phyloP scores from a whole-genome alignment of 768 basidiomycete species.

The Podaxis sp. region DNA sequence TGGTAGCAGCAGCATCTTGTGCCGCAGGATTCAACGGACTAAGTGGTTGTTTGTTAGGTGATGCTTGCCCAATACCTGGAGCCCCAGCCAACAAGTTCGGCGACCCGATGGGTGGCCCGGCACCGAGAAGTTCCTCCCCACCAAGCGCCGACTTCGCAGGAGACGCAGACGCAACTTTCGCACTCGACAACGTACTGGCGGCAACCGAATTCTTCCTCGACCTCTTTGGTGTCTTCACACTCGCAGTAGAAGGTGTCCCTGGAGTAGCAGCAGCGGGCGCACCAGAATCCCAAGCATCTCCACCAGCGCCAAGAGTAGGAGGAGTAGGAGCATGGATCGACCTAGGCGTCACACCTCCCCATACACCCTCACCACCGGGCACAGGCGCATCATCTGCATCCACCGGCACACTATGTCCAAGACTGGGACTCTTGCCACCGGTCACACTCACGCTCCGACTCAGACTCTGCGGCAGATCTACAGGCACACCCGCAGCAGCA shows the following conservation, averaged over 20 bases:
- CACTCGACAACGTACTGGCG: constrained; percentile 20
- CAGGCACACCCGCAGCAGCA: background rate
- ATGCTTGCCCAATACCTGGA: constrained; percentile 22
- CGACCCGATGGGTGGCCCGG: background rate
- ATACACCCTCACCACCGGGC: background rate
- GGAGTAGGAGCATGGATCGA: constrained; percentile 2
- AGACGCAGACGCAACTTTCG: constrained; percentile 26
- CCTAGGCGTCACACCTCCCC: constrained; percentile 1
- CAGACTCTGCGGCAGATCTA: background rate
- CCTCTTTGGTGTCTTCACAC: constrained; percentile 5
- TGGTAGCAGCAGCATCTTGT: constrained; percentile 20
- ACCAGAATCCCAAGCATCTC: background rate
- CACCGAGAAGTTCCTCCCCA: constrained; percentile 19
- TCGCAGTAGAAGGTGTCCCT: background rate
- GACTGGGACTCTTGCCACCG: background rate
- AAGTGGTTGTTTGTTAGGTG: constrained; percentile 21
- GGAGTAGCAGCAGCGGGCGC: background rate
- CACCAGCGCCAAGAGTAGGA: background rate
- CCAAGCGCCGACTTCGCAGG: constrained; percentile 23
- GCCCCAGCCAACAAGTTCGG: constrained; percentile 19
- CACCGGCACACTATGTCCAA: background rate
- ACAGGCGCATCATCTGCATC: constrained; percentile 11
- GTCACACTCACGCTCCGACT: constrained; percentile 3
- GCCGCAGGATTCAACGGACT: constrained; percentile 37
- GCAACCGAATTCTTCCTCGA: constrained; percentile 14